Conservation (phyloP, 1,284 basidiomycete genomes). For the Ceratorhiza oryzae-sativae region DNA sequence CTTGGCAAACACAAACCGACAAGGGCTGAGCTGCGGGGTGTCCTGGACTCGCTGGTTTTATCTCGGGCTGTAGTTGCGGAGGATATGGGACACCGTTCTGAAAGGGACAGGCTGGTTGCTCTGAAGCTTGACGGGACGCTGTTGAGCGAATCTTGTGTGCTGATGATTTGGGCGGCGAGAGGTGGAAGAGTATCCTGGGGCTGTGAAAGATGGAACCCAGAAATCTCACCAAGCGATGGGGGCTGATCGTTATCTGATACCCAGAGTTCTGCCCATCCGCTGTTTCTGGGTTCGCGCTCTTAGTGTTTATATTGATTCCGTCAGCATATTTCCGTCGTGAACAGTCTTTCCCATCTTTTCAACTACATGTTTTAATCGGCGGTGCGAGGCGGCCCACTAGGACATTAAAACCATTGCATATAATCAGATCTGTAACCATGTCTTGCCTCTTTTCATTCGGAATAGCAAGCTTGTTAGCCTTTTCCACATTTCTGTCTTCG, state of each 20-base stretch:
- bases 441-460: background rate
- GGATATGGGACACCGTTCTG: constrained; percentile 51
- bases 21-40: constrained; percentile 61
- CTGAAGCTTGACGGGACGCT: constrained; percentile 73
- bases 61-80: constrained; percentile 76
- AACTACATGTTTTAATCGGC: too few relatives aligned
- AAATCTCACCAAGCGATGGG: background rate
- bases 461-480: background rate
- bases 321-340: background rate
- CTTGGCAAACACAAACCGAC: constrained; percentile 59
- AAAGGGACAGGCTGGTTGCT: constrained; percentile 66
- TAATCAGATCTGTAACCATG: background rate
- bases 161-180: constrained; percentile 66
- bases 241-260: constrained; percentile 1
- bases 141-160: constrained; percentile 71
- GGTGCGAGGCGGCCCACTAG: background rate
- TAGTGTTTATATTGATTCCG: background rate
- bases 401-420: background rate
- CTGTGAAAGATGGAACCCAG: background rate
- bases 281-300: too few relatives aligned
- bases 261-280: background rate
- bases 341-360: too few relatives aligned
- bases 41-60: constrained; percentile 72
- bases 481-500: background rate
- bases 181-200: constrained; percentile 68